Conservation (phyloP, 192 early-diverging fungal species). For the Spinellus fusiger region DNA sequence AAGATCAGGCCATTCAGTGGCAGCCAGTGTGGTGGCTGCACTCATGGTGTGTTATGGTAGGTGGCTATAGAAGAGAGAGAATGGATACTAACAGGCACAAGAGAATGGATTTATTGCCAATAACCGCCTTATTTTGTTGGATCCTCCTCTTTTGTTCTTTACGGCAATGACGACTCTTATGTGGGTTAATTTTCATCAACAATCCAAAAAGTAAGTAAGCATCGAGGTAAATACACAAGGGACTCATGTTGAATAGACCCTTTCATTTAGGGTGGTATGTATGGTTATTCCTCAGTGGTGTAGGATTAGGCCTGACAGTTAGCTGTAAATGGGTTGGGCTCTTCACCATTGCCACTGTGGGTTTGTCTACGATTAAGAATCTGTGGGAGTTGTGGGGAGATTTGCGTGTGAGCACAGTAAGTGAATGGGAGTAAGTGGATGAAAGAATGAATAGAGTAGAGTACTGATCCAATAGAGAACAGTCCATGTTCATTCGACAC, state of each 20-base stretch:
- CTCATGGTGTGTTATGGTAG: slow-evolving; percentile 76
- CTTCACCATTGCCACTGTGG: slow-evolving; percentile 85
- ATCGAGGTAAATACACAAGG: too few species aligned
- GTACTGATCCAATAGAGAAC: not conserved
- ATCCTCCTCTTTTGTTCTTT: slow-evolving; percentile 88
- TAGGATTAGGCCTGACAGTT: slow-evolving; percentile 64
- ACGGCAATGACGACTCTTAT: slow-evolving; percentile 68
- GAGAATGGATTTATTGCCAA: slow-evolving; percentile 90
- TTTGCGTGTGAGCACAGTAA: slow-evolving; percentile 40
- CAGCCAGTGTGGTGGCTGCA: slow-evolving; percentile 71
- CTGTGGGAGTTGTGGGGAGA: slow-evolving; percentile 84
- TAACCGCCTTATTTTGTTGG: slow-evolving; percentile 85
- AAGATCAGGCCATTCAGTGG: slow-evolving; percentile 70
- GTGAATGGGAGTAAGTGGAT: not conserved
- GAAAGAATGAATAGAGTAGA: not conserved
- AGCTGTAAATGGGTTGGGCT: slow-evolving; percentile 97
- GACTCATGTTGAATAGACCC: slow-evolving; percentile 36
- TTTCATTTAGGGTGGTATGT: slow-evolving; percentile 81
- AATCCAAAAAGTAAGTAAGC: slow-evolving; percentile 12
- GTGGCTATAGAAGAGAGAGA: not conserved
- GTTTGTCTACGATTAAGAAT: slow-evolving; percentile 77
- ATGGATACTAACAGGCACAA: slow-evolving; percentile 7
- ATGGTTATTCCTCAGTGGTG: slow-evolving; percentile 81
- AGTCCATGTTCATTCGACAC: slow-evolving; percentile 45
- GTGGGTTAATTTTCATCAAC: slow-evolving; percentile 87